phyloP scores from a whole-genome alignment of 2,329 filamentous ascomycete genomes.

The Phaeosphaeria sp. region DNA sequence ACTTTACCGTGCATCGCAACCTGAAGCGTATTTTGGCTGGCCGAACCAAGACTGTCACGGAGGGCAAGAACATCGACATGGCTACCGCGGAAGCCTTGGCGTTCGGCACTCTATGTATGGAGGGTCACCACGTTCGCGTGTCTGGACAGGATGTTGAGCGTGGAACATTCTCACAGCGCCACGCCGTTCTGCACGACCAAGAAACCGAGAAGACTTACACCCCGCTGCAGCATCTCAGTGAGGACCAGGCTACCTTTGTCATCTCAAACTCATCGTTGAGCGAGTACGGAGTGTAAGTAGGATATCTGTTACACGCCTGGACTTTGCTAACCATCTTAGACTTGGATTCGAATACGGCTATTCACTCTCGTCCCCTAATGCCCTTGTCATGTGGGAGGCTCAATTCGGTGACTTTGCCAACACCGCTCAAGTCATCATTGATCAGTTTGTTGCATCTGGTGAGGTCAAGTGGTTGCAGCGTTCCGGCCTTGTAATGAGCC shows the following conservation, averaged over 20 bases:
- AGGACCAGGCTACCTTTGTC: slow-evolving; percentile 93
- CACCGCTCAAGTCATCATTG: slow-evolving; percentile 98
- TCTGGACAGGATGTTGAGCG: slow-evolving; percentile 99
- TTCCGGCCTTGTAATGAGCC: slow-evolving; percentile 92
- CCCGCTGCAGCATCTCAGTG: slow-evolving; percentile 84
- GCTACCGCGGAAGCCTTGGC: slow-evolving; percentile 95
- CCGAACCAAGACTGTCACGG: slow-evolving; percentile 88
- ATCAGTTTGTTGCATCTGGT: slow-evolving; percentile 97
- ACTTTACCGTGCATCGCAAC: slow-evolving; percentile 90
- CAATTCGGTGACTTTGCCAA: slow-evolving; percentile 99
- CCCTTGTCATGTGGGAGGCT: slow-evolving; percentile 98
- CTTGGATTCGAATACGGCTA: slow-evolving; percentile 99
- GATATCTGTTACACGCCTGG: not conserved
- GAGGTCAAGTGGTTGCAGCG: slow-evolving; percentile 99
- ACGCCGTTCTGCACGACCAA: slow-evolving; percentile 97
- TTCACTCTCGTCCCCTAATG: slow-evolving; percentile 94
- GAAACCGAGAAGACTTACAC: slow-evolving; percentile 93
- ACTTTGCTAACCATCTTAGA: slow-evolving; percentile 43
- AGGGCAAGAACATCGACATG: slow-evolving; percentile 97
- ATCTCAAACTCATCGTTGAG: slow-evolving; percentile 93
- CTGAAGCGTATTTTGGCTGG: slow-evolving; percentile 92
- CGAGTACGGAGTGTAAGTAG: slow-evolving; percentile 68
- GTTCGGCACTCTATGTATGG: slow-evolving; percentile 86
- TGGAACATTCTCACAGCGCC: slow-evolving; percentile 98
- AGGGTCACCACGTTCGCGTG: slow-evolving; percentile 96